phyloP scores from a whole-genome alignment of 2,329 filamentous ascomycete species.

The Exophiala dermatitidis region DNA sequence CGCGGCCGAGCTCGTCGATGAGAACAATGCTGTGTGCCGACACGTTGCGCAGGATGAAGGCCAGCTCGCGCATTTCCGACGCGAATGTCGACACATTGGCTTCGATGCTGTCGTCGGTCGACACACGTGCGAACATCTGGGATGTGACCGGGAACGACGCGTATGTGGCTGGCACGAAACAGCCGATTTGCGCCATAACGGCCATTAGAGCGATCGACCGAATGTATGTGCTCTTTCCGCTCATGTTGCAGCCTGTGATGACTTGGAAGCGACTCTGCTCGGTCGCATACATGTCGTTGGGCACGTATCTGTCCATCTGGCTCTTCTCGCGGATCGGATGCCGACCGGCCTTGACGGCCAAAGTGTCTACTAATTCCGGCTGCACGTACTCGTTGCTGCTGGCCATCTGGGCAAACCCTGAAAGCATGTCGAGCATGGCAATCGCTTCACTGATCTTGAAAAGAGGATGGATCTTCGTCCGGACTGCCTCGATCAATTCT shows the following conservation, averaged over 20 bases:
- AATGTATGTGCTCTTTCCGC: constrained; percentile 93
- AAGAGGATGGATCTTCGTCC: constrained; percentile 61
- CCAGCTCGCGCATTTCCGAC: constrained; percentile 90
- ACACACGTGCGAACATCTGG: constrained; percentile 80
- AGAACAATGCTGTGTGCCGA: constrained; percentile 69
- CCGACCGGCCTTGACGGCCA: constrained; percentile 66
- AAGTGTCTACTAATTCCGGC: constrained; percentile 59
- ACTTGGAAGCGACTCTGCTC: constrained; percentile 80
- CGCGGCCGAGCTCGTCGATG: constrained; percentile 85
- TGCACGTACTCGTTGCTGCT: constrained; percentile 60
- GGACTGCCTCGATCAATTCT: constrained; percentile 63
- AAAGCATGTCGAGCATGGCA: constrained; percentile 78
- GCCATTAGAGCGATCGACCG: constrained; percentile 73
- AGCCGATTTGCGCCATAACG: constrained; percentile 90
- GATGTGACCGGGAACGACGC: constrained; percentile 73
- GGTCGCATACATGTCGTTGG: constrained; percentile 84
- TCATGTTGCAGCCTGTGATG: constrained; percentile 97
- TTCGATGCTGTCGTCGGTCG: constrained; percentile 80
- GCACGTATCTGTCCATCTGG: constrained; percentile 62
- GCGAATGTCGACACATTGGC: constrained; percentile 90
- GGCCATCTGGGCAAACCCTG: constrained; percentile 66
- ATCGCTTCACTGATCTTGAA: constrained; percentile 83
- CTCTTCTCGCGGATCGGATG: constrained; percentile 75
- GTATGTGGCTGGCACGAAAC: constrained; percentile 79
- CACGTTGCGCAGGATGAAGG: constrained; percentile 82